These are phyloP conservation scores for Eucalyptus erythrocorys DNA, from an alignment of 345 rosid species.

Conservation along the genomic window DNA sequence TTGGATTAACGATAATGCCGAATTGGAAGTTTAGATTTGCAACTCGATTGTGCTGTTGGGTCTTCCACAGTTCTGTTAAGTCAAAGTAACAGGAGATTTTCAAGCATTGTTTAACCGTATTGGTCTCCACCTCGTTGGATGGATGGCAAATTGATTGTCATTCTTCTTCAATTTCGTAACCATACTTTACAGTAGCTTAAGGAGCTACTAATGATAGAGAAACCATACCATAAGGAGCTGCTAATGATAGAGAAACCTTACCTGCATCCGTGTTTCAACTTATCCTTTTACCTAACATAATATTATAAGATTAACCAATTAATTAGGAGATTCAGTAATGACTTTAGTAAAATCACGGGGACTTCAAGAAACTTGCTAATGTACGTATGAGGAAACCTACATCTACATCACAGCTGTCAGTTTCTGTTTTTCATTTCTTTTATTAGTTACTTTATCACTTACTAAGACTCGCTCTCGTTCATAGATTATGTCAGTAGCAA, in stretches of 20 bases:
- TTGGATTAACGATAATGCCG: neutral
- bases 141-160: neutral
- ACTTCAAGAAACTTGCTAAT: neutral
- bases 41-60: neutral
- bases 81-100: neutral
- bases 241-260: neutral
- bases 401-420: neutral
- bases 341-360: neutral
- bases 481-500: neutral
- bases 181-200: neutral
- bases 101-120: neutral
- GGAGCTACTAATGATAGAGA: neutral
- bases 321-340: neutral
- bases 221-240: neutral
- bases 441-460: neutral
- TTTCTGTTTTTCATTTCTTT: neutral
- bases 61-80: neutral
- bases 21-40: neutral
- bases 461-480: neutral
- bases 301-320: neutral
- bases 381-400: neutral
- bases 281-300: neutral
- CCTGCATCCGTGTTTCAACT: neutral
- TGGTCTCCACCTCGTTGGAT: neutral
- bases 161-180: neutral